Evolutionary conservation across 2,329 filamentous ascomycete genomes (phyloP).

Genomic region (Cladophialophora psammophila): DNA sequence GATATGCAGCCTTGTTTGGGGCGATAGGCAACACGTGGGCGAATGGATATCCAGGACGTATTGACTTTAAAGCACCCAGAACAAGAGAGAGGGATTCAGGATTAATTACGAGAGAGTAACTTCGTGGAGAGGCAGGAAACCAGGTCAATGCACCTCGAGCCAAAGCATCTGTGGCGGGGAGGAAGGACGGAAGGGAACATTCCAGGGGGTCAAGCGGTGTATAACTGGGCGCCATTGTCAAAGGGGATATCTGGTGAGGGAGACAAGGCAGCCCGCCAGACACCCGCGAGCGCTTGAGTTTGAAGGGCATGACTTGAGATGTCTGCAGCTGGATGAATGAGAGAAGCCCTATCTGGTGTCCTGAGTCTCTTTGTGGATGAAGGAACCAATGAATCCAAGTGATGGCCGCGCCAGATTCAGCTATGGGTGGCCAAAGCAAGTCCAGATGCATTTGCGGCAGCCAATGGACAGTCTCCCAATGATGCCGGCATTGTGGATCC

Average conservation of each 20-base stretch:
- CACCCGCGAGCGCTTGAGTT: background rate
- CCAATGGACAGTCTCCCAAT: background rate
- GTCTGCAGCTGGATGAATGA: background rate
- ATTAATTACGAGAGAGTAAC: background rate
- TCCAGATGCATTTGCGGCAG: background rate
- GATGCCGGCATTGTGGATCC: background rate
- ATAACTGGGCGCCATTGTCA: slow-evolving; percentile 1
- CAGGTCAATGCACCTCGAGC: background rate
- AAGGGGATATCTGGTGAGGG: background rate
- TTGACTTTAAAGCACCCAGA: background rate
- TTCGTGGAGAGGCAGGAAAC: background rate
- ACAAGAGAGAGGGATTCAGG: background rate
- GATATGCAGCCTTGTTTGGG: background rate
- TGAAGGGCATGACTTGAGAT: background rate
- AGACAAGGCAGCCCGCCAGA: too few species aligned
- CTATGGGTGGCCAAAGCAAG: background rate
- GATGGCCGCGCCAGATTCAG: background rate
- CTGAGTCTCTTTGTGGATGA: background rate
- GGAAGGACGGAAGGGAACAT: background rate
- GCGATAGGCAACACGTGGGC: background rate
- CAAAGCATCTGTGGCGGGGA: background rate
- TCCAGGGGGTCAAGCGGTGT: background rate
- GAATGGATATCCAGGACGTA: slow-evolving; percentile 4
- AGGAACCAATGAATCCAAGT: background rate
- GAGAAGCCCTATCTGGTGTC: background rate